phyloP scores from a whole-genome alignment of 139 green algal genomes.

The Tetradesmus obliquus region DNA sequence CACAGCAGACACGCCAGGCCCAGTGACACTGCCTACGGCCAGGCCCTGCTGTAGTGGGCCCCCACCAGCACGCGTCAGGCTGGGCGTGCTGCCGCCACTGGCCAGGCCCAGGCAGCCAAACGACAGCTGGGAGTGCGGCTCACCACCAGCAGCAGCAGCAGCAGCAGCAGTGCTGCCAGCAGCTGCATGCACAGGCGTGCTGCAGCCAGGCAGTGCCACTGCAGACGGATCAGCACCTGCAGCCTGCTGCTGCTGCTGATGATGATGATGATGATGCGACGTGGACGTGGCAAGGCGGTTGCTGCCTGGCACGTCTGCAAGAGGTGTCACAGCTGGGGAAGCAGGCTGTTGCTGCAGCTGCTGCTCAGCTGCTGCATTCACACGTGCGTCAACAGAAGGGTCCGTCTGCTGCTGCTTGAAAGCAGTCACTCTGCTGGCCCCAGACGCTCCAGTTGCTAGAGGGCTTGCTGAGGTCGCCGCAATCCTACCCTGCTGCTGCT shows the following conservation, averaged over 20 bases:
- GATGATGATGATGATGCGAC: not conserved
- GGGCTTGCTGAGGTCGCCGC: not conserved
- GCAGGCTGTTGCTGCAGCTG: not conserved
- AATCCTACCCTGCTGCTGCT: not conserved
- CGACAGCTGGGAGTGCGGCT: not conserved
- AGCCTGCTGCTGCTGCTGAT: not conserved
- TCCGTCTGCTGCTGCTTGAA: not conserved
- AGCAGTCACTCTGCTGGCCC: not conserved
- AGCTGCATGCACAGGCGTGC: not conserved
- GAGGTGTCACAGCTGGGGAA: not conserved
- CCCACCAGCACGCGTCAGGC: not conserved
- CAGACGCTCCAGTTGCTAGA: constrained; percentile 8
- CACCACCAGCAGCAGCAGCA: not conserved
- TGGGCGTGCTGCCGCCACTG: constrained; percentile 8
- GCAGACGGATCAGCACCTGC: not conserved
- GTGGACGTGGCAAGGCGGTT: not conserved
- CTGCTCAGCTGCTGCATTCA: not conserved
- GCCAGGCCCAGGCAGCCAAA: not conserved
- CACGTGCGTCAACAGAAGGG: not conserved
- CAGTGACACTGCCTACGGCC: not conserved
- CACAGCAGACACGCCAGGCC: not conserved
- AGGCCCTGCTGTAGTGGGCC: not conserved
- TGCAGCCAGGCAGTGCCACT: not conserved
- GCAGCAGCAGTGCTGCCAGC: no score
- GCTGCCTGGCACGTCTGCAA: not conserved